Base-by-base conservation (phyloP, 345 rosid species). In the Fremontodendron californicum region DNA sequence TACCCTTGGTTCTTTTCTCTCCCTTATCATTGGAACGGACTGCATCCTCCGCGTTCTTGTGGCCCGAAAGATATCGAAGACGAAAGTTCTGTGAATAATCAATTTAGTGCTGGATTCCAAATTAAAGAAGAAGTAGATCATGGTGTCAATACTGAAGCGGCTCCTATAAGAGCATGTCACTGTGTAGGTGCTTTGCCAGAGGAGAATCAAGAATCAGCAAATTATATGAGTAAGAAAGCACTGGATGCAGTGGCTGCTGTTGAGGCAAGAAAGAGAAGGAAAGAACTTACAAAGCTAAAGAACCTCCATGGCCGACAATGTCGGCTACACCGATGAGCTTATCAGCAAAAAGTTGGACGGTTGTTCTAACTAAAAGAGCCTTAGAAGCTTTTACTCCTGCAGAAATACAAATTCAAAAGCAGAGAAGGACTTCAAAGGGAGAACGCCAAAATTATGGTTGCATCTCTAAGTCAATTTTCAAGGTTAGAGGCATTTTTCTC, bases 261-360 rank as follows among this genome's bases (percentile, higher is more conserved):
- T 10, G 87, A 86, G 82, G 97, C 97, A 13, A 91, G 93, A 74
- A 93, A 85, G 97, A 85, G 92, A 82, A 86, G 94, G 77, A 94
- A 90, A 79, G 95, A 94, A 76, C 91, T 93, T 54, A 90, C 94
- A 10, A 91, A 84, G 87, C 89, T 90, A 21, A 94, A 93, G 83
- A 87, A 83, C 85, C 79, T 88, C 43, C 86, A 94, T 48, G 85
- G 92, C 46, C 84, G 93, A 62, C 94, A 89, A 63, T 88, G 88
- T 77, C 85, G 82, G 61, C 80, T 84, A 84, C 87, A 86, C 67
- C 87, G 86, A 62, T 89, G 91, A 92, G 74, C 63, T 64, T 74
- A 21, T 63, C 3, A 0, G 43, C 21, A 15, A 51, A 49, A 75
- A 12, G 62, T 27, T n/a, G n/a, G n/a, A n/a, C n/a, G 21, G 25